Base-by-base conservation (phyloP, 2,329 filamentous ascomycete genomes). In the Talaromyces amestolkiae region DNA sequence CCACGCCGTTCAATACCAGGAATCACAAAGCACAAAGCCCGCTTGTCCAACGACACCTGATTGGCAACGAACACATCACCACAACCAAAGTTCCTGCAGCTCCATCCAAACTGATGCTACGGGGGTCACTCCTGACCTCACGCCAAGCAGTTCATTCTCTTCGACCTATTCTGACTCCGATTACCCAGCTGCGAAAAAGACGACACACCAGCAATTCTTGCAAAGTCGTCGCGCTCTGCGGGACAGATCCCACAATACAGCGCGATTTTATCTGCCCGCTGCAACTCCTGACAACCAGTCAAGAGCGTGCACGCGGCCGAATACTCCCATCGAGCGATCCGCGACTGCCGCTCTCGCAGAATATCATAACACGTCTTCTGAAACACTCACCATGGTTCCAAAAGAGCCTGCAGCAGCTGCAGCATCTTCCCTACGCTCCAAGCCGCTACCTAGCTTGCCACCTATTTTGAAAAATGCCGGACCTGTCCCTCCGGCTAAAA, bases 71-170 rank as follows among this genome's bases (percentile, higher is more conserved):
- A 62, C 61, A 39, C 59, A 69, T 22, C 49, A 77, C 58, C 70
- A 74, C 51, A 76, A 72, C 39, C 74, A 78, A 27, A 65, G 69
- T 47, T 78, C 76, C 3, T 77, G 74, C 66, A 75, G 75, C 67
- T 77, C 76, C 0, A 68, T 73, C 0, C 70, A 72, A 66, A 72
- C 73, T 11, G 75, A 76, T 64, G 70, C 63, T 27, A 70, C 68
- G 3, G 60, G 63, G 1, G 33, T 63, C 27, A 77, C 74, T 0
- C 77, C 77, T 0, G 74, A 78, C 41, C 67, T 79, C 41, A 79
- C 76, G 0, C 77, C 77, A 0, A 78, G 76, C 68, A 78, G 73
- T 65, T 79, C 77, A 1, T 78, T 78, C 66, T 79, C 77, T 27
- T 78, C 77, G 1, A 70, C 72, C 6, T 74, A 76, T 61, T 77